phyloP scores from a whole-genome alignment of 805 yeast genomes.

The Naumovozyma dairenensis region DNA sequence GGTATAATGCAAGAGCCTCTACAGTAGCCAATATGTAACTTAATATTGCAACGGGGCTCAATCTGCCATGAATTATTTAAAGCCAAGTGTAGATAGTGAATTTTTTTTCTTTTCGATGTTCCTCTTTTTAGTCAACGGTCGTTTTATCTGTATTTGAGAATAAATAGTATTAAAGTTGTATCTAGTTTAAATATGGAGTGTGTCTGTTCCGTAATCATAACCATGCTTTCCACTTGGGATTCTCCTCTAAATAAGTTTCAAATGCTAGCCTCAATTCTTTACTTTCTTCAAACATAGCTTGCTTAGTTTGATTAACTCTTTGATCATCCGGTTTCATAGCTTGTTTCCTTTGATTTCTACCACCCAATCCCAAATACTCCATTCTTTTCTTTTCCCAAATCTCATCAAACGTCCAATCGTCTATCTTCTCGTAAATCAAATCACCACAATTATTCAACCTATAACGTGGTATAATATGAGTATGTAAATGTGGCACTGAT shows the following conservation, averaged over 20 bases:
- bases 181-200: no score
- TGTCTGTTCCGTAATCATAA: no score
- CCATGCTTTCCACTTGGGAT: slow-evolving; percentile 8
- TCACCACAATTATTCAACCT: slow-evolving; percentile 53
- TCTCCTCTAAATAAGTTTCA: slow-evolving; percentile 7
- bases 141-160: no score
- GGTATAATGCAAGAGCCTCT: no score
- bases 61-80: no score
- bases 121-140: no score
- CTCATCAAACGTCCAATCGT: slow-evolving; percentile 42
- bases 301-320: slow-evolving; percentile 47
- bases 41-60: no score
- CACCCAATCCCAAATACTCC: slow-evolving; percentile 17
- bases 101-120: no score
- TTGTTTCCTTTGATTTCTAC: slow-evolving; percentile 15
- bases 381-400: slow-evolving; percentile 27
- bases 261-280: slow-evolving; percentile 37
- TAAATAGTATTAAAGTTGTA: no score
- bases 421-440: slow-evolving; percentile 59
- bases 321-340: slow-evolving; percentile 37
- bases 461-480: slow-evolving; percentile 85
- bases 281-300: slow-evolving; percentile 70
- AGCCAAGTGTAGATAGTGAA: no score
- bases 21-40: no score
- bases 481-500: slow-evolving; percentile 88